Evolutionary conservation across 441 rosid species (phyloP).

Genomic region (Croton setiger): DNA sequence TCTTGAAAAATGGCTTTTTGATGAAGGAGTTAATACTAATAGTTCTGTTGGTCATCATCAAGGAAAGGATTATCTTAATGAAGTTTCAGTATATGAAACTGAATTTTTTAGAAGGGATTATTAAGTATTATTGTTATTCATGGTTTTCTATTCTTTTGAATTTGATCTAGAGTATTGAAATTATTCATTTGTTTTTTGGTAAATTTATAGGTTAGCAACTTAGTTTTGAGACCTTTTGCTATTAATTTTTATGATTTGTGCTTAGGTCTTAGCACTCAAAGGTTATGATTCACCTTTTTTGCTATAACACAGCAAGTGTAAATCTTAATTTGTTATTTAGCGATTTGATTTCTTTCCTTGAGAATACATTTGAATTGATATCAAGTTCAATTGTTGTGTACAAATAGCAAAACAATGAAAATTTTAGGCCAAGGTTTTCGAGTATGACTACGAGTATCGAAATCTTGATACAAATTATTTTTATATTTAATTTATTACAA

Average conservation of each 20-base stretch:
- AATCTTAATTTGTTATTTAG: conserved; percentile 18
- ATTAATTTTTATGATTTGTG: conserved; percentile 13
- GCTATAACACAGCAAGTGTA: conserved; percentile 26
- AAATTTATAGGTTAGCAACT: too few relatives aligned
- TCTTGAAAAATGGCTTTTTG: conserved; percentile 78
- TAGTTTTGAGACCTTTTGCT: conserved; percentile 10
- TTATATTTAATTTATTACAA: too few relatives aligned
- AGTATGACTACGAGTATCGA: too few relatives aligned
- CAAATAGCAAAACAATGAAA: too few relatives aligned
- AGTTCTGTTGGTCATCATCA: conserved; percentile 3
- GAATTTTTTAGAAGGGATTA: conserved; percentile 38
- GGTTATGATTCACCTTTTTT: conserved; percentile 13
- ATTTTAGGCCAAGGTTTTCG: too few relatives aligned
- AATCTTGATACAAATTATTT: too few relatives aligned
- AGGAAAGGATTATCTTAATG: conserved; percentile 44
- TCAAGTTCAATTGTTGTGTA: too few relatives aligned
- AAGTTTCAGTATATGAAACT: conserved; percentile 43
- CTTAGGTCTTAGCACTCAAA: conserved; percentile 6
- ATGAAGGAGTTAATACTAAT: conserved; percentile 37
- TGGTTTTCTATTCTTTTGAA: background rate
- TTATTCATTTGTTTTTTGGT: too few relatives aligned
- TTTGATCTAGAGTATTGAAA: background rate
- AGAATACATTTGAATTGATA: too few relatives aligned
- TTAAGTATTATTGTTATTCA: background rate
- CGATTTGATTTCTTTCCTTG: background rate